These are phyloP conservation scores for Trichomonas vaginalis DNA, from an alignment of 208 protist species.

Conservation along the genomic window DNA sequence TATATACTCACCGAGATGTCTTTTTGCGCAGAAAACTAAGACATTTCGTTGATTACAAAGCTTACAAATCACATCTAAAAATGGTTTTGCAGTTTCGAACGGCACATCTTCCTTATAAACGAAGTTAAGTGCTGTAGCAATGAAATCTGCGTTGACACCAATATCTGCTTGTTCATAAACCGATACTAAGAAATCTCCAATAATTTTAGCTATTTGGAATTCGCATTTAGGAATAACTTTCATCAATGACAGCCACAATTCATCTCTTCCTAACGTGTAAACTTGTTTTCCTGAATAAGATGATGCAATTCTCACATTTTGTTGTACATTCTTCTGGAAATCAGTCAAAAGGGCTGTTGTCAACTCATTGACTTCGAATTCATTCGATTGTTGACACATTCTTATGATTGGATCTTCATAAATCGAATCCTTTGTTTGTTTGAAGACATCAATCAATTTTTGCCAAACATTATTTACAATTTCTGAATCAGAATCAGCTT, in stretches of 20 bases:
- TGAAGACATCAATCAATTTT: neutral
- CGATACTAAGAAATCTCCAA: neutral
- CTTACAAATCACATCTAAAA: neutral
- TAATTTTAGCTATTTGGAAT: neutral
- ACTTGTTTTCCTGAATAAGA: neutral
- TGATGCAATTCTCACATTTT: neutral
- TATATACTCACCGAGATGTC: neutral
- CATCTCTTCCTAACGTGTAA: neutral
- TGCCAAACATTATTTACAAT: neutral
- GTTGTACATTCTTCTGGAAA: neutral
- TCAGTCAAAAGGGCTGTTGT: neutral
- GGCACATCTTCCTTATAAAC: neutral
- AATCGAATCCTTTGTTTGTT: neutral
- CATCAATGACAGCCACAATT: neutral
- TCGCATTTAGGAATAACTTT: neutral
- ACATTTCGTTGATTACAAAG: neutral
- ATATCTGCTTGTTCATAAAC: neutral
- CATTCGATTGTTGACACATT: neutral
- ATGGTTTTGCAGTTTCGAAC: neutral
- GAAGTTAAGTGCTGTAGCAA: neutral
- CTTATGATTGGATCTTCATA: neutral
- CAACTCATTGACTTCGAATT: neutral
- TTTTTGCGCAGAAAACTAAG: neutral
- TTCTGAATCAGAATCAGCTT: neutral
- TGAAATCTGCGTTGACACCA: neutral